Percentiles rank a stretch among this genome's conserved stretches.
Conservation (phyloP, 129 eudicot species). For the Pulicaria dysenterica region DNA sequence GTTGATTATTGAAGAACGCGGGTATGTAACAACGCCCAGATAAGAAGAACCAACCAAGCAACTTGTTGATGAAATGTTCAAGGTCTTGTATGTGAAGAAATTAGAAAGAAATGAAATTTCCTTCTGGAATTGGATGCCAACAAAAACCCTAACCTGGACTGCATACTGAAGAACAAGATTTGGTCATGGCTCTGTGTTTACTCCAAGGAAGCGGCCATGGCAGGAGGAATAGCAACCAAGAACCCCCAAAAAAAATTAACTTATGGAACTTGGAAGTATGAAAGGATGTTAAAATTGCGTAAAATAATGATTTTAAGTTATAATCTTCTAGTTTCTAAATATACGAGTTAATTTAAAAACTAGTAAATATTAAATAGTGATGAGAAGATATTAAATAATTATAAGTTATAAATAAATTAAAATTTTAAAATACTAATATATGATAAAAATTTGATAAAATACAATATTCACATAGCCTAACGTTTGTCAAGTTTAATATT, state of each 20-base stretch:
- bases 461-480: too few relatives aligned
- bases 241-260: neutral
- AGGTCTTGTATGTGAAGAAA: conserved; percentile 21
- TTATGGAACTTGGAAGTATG: too few relatives aligned
- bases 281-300: too few relatives aligned
- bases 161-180: conserved; percentile 46
- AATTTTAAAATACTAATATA: too few relatives aligned
- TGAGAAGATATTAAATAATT: too few relatives aligned
- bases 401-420: too few relatives aligned
- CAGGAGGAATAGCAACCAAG: conserved; percentile 14
- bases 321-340: too few relatives aligned
- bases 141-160: conserved; percentile 50
- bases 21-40: neutral
- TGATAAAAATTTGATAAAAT: too few relatives aligned
- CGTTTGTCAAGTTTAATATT: too few relatives aligned
- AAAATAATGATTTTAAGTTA: too few relatives aligned
- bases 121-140: conserved; percentile 38
- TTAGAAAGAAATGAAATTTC: conserved; percentile 27
- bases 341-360: too few relatives aligned
- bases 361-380: too few relatives aligned
- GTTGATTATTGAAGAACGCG: conserved; percentile 24
- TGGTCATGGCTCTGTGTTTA: conserved; percentile 41
- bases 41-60: neutral
- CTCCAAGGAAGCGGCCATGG: conserved; percentile 1
- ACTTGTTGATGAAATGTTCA: neutral